These are phyloP conservation scores for Metschnikowia peoriensis DNA, from an alignment of 805 yeast genomes.

Conservation along the genomic window DNA sequence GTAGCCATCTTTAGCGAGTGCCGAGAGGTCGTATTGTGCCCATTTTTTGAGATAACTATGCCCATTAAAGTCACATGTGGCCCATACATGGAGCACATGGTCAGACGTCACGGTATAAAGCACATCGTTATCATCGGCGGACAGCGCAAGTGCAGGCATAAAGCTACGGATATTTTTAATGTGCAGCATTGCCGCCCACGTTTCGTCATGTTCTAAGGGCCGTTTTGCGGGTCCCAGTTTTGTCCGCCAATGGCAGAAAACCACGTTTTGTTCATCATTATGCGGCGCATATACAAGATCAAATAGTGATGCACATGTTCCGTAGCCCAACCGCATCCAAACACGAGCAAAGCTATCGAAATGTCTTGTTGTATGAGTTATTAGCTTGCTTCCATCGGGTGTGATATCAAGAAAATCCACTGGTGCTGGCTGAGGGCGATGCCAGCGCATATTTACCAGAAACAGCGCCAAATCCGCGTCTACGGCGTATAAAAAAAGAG, in stretches of 20 bases:
- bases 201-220: conserved; percentile 5
- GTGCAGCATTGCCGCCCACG: conserved; percentile 27
- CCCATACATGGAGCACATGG: conserved; percentile 62
- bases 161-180: conserved; percentile 34
- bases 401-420: conserved; percentile 58
- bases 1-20: conserved; percentile 4
- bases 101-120: conserved; percentile 68
- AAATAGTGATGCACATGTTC: conserved; percentile 55
- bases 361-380: conserved; percentile 54
- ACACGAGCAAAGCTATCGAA: conserved; percentile 69
- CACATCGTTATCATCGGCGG: conserved; percentile 33
- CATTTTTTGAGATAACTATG: conserved; percentile 56
- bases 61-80: conserved; percentile 59
- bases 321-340: conserved; percentile 75
- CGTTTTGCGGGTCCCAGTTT: conserved; percentile 30
- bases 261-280: conserved; percentile 46
- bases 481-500: conserved; percentile 54
- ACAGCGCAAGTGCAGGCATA: conserved; percentile 28
- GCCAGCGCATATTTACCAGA: conserved; percentile 41
- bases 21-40: conserved; percentile 43
- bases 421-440: conserved; percentile 56
- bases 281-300: conserved; percentile 71
- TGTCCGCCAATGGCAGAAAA: conserved; percentile 40
- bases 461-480: conserved; percentile 46
- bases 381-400: conserved; percentile 61